These are phyloP conservation scores for Lachancea fermentati DNA, from an alignment of 805 yeast genomes.

Conservation along the genomic window DNA sequence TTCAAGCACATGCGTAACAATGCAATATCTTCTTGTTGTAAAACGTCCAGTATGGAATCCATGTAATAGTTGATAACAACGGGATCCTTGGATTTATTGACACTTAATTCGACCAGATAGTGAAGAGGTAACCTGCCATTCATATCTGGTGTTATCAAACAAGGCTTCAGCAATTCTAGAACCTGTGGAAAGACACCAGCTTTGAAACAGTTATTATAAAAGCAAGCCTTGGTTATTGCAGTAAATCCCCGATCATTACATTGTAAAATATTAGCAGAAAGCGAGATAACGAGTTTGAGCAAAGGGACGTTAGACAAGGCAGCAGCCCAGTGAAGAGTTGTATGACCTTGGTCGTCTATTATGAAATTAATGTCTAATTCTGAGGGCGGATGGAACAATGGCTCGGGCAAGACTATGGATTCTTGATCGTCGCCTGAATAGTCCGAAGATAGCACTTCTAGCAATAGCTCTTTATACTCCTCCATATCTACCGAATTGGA, in stretches of 20 bases:
- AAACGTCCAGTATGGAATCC: conserved; percentile 40
- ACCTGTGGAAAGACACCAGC: conserved; percentile 53
- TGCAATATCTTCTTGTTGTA: conserved; percentile 36
- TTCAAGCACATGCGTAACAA: conserved; percentile 56
- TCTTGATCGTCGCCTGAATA: conserved; percentile 25
- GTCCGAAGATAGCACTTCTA: conserved; percentile 31
- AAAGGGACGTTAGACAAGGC: conserved; percentile 66
- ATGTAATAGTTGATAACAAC: conserved; percentile 52
- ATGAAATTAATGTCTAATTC: conserved; percentile 60
- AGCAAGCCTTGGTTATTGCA: conserved; percentile 60
- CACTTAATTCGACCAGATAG: conserved; percentile 52
- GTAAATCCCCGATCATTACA: conserved; percentile 58
- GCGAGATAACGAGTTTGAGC: conserved; percentile 47
- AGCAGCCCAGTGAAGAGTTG: conserved; percentile 81
- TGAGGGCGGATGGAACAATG: conserved; percentile 51
- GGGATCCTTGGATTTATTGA: conserved; percentile 43
- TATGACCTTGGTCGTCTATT: conserved; percentile 76
- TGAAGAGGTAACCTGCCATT: conserved; percentile 72
- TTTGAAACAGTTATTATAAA: conserved; percentile 69
- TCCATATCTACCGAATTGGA: conserved; percentile 12
- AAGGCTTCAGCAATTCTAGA: conserved; percentile 54
- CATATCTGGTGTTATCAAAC: conserved; percentile 65
- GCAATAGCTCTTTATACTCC: conserved; percentile 27
- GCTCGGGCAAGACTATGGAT: conserved; percentile 26
- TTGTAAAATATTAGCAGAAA: conserved; percentile 56